phyloP scores from a whole-genome alignment of 148 eudicot species.

The Rhododendron simsii region DNA sequence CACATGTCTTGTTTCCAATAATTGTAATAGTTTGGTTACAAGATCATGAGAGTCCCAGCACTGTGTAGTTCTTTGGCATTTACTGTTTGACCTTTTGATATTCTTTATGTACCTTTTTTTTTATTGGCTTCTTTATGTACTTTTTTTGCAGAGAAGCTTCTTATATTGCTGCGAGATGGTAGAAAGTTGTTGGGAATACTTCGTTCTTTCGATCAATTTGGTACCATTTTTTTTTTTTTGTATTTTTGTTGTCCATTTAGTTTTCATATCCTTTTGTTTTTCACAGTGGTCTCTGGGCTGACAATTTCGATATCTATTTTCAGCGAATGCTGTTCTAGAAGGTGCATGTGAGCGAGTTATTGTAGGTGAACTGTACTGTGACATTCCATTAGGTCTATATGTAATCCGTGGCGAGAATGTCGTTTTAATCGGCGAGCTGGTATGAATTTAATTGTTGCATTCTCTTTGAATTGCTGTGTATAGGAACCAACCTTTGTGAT shows the following conservation, averaged over 20 bases:
- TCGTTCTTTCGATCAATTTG: slow-evolving; percentile 95
- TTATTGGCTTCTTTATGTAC: neutral
- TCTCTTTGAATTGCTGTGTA: neutral
- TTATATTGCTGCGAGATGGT: slow-evolving; percentile 81
- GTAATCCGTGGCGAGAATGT: slow-evolving; percentile 87
- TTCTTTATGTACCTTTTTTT: neutral
- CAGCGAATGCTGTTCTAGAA: slow-evolving; percentile 92
- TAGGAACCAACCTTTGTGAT: neutral
- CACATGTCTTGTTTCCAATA: neutral
- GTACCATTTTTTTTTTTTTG: slow-evolving; percentile 29
- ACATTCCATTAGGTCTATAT: slow-evolving; percentile 81
- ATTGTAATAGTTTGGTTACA: neutral
- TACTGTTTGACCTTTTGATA: neutral
- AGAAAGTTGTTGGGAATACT: slow-evolving; percentile 81
- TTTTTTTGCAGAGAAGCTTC: slow-evolving; percentile 61
- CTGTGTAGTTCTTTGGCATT: neutral
- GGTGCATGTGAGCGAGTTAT: slow-evolving; percentile 89
- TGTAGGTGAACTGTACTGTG: slow-evolving; percentile 87
- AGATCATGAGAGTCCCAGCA: neutral
- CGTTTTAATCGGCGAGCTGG: slow-evolving; percentile 91
- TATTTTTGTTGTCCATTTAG: neutral
- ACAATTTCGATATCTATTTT: slow-evolving; percentile 10
- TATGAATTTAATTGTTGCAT: slow-evolving; percentile 22
- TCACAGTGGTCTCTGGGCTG: slow-evolving; percentile 4
- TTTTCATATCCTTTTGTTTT: neutral